phyloP scores from a whole-genome alignment of 352 stramenopile genomes.

The Pseudoperonospora humuli region DNA sequence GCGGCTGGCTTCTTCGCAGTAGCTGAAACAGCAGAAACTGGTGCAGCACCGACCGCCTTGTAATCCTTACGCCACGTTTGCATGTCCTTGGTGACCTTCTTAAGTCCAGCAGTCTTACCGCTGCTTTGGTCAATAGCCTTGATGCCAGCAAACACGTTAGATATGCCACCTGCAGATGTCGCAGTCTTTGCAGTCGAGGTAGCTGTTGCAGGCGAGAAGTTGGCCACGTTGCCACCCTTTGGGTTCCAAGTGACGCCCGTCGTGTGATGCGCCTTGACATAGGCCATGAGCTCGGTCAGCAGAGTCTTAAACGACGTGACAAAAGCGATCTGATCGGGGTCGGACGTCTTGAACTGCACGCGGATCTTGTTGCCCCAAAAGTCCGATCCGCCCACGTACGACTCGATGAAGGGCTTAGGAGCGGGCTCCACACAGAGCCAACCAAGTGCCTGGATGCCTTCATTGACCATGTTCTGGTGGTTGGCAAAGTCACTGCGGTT shows the following conservation, averaged over 20 bases:
- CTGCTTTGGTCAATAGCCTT: conserved; percentile 84
- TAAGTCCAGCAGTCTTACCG: conserved; percentile 89
- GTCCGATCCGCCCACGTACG: conserved; percentile 90
- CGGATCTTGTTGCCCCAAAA: conserved; percentile 98
- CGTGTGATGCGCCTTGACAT: conserved; percentile 94
- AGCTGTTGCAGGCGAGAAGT: conserved; percentile 30
- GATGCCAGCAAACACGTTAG: conserved; percentile 85
- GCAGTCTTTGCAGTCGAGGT: conserved; percentile 26
- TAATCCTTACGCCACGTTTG: conserved; percentile 97
- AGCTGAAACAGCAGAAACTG: conserved; percentile 13
- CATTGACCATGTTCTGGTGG: conserved; percentile 86
- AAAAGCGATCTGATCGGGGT: conserved; percentile 89
- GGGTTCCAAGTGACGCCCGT: conserved; percentile 93
- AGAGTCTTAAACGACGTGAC: conserved; percentile 91
- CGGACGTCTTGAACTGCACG: conserved; percentile 92
- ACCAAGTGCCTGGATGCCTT: conserved; percentile 75
- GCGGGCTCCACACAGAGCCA: conserved; percentile 78
- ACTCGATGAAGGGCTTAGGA: conserved; percentile 93
- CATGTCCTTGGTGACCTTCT: conserved; percentile 95
- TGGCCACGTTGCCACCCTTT: conserved; percentile 45
- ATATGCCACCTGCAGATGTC: conserved; percentile 43
- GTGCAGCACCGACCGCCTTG: conserved; percentile 40
- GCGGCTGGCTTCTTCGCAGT: conserved; percentile 24
- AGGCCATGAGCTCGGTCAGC: conserved; percentile 86
- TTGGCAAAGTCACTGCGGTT: conserved; percentile 79